Evolutionary conservation across 2,329 filamentous ascomycete genomes (phyloP).

Genomic region (Venturia nashicola): DNA sequence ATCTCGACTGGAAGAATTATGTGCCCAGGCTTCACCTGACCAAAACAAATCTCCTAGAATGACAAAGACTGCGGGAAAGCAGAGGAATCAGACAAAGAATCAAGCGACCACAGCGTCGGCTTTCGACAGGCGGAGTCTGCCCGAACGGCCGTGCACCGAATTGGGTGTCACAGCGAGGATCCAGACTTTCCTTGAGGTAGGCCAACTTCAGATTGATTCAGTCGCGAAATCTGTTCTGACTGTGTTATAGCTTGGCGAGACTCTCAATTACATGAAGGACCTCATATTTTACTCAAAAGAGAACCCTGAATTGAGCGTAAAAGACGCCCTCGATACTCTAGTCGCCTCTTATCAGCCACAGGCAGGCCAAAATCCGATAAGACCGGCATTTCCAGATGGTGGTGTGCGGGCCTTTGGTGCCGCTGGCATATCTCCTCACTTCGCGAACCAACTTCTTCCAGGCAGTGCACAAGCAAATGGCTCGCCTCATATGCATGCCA

Average conservation of each 20-base stretch:
- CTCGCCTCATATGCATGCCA: slow-evolving; percentile 30
- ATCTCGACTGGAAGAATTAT: slow-evolving; percentile 37
- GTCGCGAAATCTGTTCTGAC: background rate
- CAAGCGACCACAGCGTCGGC: slow-evolving; percentile 30
- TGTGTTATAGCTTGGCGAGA: slow-evolving; percentile 45
- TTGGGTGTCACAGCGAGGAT: slow-evolving; percentile 45
- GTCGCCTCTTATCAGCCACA: slow-evolving; percentile 22
- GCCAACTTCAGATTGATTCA: slow-evolving; percentile 11
- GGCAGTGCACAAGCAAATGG: slow-evolving; percentile 34
- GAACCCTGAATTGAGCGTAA: slow-evolving; percentile 38
- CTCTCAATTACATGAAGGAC: slow-evolving; percentile 50
- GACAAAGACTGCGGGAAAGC: slow-evolving; percentile 38
- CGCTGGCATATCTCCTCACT: slow-evolving; percentile 35
- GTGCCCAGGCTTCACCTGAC: slow-evolving; percentile 36
- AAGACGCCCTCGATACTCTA: slow-evolving; percentile 42
- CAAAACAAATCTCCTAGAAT: slow-evolving; percentile 45
- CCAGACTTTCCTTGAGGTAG: slow-evolving; percentile 51
- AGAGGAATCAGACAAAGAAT: slow-evolving; percentile 29
- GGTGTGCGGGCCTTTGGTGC: background rate
- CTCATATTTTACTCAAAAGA: slow-evolving; percentile 45
- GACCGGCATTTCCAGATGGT: background rate
- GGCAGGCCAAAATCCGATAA: slow-evolving; percentile 12
- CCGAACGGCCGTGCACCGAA: slow-evolving; percentile 33
- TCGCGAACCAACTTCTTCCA: slow-evolving; percentile 40
- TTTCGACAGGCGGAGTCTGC: slow-evolving; percentile 32